A percentile compares a stretch with the other conserved stretches of the same genome.
These are phyloP conservation scores for Alternaria gaisen DNA, from an alignment of 2,329 filamentous ascomycete genomes.

Conservation along the genomic window DNA sequence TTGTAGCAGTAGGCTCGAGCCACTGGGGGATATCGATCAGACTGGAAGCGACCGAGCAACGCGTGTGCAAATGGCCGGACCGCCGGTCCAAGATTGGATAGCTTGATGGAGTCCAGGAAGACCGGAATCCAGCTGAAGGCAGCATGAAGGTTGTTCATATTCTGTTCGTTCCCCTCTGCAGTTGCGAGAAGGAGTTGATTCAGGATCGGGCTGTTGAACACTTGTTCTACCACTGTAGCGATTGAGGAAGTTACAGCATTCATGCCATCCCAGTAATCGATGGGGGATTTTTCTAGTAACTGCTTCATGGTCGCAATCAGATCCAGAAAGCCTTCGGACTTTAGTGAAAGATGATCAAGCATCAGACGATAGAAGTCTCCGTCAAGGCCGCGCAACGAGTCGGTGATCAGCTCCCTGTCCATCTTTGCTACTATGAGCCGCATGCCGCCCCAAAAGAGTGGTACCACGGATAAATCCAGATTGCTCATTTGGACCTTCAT, in stretches of 20 bases:
- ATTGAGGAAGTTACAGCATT: constrained; percentile 82
- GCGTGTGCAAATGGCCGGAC: constrained; percentile 81
- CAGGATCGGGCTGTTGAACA: constrained; percentile 77
- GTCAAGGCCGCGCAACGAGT: constrained; percentile 81
- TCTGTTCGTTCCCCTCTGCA: constrained; percentile 56
- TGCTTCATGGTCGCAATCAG: constrained; percentile 75
- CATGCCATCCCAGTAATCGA: constrained; percentile 88
- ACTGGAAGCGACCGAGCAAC: constrained; percentile 72
- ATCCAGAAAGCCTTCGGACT: constrained; percentile 66
- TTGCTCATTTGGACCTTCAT: constrained; percentile 67
- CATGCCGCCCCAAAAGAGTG: constrained; percentile 82
- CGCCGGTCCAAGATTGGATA: constrained; percentile 78
- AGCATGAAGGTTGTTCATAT: constrained; percentile 65
- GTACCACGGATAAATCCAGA: constrained; percentile 63
- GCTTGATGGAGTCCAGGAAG: constrained; percentile 79
- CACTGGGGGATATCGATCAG: constrained; percentile 63
- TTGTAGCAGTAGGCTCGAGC: constrained; percentile 70
- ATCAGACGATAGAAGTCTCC: constrained; percentile 69
- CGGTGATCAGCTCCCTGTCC: constrained; percentile 76
- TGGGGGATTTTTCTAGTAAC: constrained; percentile 77
- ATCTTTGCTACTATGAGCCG: constrained; percentile 77
- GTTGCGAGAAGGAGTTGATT: constrained; percentile 65
- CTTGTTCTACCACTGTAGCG: constrained; percentile 81
- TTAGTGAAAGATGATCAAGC: constrained; percentile 69
- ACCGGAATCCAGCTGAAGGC: constrained; percentile 80